phyloP scores from a whole-genome alignment of 129 eudicot species.

The Cynara cardunculus region DNA sequence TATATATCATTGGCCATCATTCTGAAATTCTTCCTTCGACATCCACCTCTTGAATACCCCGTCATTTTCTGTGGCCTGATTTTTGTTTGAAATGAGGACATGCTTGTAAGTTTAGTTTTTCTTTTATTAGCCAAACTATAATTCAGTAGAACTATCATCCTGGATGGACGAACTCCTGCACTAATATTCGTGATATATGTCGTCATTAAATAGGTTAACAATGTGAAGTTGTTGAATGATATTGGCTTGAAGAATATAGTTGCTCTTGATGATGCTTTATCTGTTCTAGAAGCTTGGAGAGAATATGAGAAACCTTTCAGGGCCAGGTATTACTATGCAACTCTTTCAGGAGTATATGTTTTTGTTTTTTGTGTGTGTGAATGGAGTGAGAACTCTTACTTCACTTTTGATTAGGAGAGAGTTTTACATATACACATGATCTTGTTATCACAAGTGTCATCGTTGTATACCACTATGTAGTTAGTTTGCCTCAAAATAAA shows the following conservation, averaged over 20 bases:
- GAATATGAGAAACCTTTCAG: conserved; percentile 40
- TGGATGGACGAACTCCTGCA: not conserved
- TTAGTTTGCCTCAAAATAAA: too few relatives aligned
- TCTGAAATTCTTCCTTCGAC: not conserved
- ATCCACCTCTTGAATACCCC: not conserved
- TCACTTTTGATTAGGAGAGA: not conserved
- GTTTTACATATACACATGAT: not conserved
- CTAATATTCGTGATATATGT: not conserved
- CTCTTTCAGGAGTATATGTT: not conserved
- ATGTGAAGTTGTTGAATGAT: conserved; percentile 46
- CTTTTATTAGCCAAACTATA: not conserved
- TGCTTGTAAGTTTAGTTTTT: not conserved
- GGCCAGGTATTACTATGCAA: conserved; percentile 51
- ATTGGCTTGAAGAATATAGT: conserved; percentile 64
- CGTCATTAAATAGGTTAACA: conserved; percentile 47
- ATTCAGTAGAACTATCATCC: not conserved
- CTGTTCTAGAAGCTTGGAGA: conserved; percentile 55
- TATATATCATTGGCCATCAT: not conserved
- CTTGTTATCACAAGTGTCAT: not conserved
- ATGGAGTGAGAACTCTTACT: not conserved
- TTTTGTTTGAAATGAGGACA: not conserved
- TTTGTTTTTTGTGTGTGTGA: not conserved
- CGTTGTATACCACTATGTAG: too few relatives aligned
- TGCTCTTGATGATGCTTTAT: conserved; percentile 53
- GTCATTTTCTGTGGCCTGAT: not conserved